Evolutionary conservation across 2,329 filamentous ascomycete genomes (phyloP), one percentile per base, ranked within the genome.

Genomic region (Diaporthe vaccinii): DNA sequence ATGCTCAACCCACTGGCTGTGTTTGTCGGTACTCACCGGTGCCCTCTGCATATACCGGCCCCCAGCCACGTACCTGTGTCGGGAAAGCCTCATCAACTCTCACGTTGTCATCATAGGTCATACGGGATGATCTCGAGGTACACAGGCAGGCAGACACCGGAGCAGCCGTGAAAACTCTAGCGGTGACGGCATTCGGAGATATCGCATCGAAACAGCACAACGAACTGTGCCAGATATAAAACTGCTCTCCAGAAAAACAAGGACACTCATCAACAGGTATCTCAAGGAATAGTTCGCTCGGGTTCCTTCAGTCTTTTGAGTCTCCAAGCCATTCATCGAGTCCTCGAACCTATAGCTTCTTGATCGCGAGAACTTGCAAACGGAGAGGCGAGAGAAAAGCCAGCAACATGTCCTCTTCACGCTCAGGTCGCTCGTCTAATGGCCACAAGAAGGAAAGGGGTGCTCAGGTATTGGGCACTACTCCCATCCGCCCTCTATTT

Each of bases 361-460:
- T 25, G 14, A 17, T 34, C 20, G 15, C 12, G 17, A 28, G 20
- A 34, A 1, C 28, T 41, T 10, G 25, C 3, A 55, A n/a, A 39
- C 25, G 14, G 34, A 22, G 22, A 62, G 20, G 12, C 8, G 20
- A 31, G 9, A 14, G 2, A 49, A 34, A 4, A 44, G 9, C 28
- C n/a, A 49, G 8, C 22, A 70, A 20, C 12, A 74, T 76, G 74
- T 77, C 76, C 8, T 77, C 75, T 20, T 77, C 76, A 22, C 72
- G 59, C 7, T 75, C 76, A 4, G 44, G 55, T 39, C 76, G 68
- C 36, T 75, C 74, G 9, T 67, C 55, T 20, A 68, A 76, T 22
- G 70, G 76, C 9, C 15, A 73, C 31, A 72, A 74, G 53, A 76
- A 69, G 28, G 76, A 72, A 20, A 75, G 59, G n/a, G 76, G 53